A percentile compares a stretch with the other conserved stretches of the same genome.
Conservation (phyloP, 441 rosid species). For the Macaranga tanarius region DNA sequence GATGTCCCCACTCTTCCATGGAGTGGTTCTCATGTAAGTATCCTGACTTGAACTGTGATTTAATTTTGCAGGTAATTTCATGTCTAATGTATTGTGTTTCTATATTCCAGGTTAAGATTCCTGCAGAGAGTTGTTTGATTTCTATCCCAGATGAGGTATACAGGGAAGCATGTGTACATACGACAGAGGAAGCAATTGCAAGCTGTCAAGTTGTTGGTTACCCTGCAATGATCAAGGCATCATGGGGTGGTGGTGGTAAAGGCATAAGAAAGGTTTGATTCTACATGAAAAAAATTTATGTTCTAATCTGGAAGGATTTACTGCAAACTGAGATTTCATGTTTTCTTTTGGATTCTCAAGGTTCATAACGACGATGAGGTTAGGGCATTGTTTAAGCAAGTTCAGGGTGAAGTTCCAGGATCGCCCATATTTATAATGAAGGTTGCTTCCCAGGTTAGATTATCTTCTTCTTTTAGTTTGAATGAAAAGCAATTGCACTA, state of each 20-base stretch:
- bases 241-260: constrained; percentile 99
- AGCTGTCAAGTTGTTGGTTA: constrained; percentile 99
- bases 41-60: constrained; percentile 17
- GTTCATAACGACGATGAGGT: constrained; percentile 99
- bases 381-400: constrained; percentile 98
- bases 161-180: constrained; percentile 92
- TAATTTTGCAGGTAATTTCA: constrained; percentile 17
- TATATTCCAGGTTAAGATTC: constrained; percentile 74
- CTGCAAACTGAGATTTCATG: constrained; percentile 4
- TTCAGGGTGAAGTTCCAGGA: constrained; percentile 99
- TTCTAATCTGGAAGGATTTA: constrained; percentile 13
- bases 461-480: constrained; percentile 26
- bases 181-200: constrained; percentile 97
- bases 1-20: constrained; percentile 98
- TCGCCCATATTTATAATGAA: constrained; percentile 99
- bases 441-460: constrained; percentile 98
- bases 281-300: constrained; percentile 12
- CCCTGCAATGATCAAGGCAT: constrained; percentile 99
- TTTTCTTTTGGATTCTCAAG: constrained; percentile 35
- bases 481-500: constrained; percentile 19
- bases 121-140: constrained; percentile 72
- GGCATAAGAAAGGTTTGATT: constrained; percentile 95
- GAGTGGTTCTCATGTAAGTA: constrained; percentile 96
- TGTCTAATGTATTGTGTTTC: constrained; percentile 25
- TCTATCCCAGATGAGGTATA: constrained; percentile 89